Evolutionary conservation across 345 rosid species (phyloP).

Genomic region (Barbarea vulgaris): DNA sequence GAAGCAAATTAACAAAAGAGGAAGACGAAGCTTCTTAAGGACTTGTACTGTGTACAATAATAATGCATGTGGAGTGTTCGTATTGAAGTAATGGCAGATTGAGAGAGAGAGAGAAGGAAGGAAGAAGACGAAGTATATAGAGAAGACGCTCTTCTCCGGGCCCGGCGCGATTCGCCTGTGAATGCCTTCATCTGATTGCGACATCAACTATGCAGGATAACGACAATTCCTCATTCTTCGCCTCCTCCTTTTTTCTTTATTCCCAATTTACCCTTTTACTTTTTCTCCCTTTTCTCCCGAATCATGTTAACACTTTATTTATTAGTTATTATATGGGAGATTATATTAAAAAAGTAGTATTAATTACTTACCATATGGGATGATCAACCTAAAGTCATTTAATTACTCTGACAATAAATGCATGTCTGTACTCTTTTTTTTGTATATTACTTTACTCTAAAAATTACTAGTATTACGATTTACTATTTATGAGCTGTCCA

Average conservation of each 20-base stretch:
- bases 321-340: no score
- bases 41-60: slow-evolving; percentile 1
- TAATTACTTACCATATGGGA: slow-evolving; percentile 9
- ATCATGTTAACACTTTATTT: no score
- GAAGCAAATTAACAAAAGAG: slow-evolving; percentile 34
- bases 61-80: slow-evolving; percentile 30
- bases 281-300: no score
- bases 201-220: slow-evolving; percentile 23
- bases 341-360: no score
- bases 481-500: slow-evolving; percentile 41
- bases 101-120: background rate
- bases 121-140: background rate
- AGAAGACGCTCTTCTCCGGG: slow-evolving; percentile 13
- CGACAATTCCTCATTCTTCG: slow-evolving; percentile 35
- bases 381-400: slow-evolving; percentile 19
- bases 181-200: slow-evolving; percentile 39
- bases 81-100: slow-evolving; percentile 25
- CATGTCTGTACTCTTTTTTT: slow-evolving; percentile 24
- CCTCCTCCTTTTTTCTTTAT: background rate
- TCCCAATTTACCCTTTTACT: slow-evolving; percentile 30
- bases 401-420: slow-evolving; percentile 38
- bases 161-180: slow-evolving; percentile 47
- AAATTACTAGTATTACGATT: background rate
- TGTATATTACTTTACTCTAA: background rate
- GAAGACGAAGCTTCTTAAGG: background rate